Evolutionary conservation across 768 basidiomycete species (phyloP).

Genomic region (Suillus weaverae): DNA sequence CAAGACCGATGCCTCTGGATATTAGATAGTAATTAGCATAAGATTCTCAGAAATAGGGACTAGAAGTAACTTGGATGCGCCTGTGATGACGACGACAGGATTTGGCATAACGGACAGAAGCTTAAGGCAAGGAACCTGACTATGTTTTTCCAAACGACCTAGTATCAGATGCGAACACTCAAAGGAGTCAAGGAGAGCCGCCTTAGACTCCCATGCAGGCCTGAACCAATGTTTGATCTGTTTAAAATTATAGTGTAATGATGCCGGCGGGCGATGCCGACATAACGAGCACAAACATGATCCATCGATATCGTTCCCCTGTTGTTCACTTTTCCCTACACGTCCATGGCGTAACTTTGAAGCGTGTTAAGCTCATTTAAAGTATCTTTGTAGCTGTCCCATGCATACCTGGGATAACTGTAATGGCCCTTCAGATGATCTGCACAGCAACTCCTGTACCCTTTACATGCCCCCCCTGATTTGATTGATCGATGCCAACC

Average conservation of each 20-base stretch:
- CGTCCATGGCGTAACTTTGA: background rate
- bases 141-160: background rate
- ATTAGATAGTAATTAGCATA: conserved; percentile 6
- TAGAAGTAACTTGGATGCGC: conserved; percentile 70
- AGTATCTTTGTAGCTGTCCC: background rate
- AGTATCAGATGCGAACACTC: background rate
- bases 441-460: background rate
- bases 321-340: background rate
- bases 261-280: background rate
- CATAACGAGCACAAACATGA: background rate
- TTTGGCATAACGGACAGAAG: conserved; percentile 28
- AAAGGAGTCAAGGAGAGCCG: background rate
- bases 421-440: background rate
- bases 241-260: background rate
- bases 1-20: conserved; percentile 74
- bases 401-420: background rate
- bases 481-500: background rate
- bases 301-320: background rate
- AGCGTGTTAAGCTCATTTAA: background rate
- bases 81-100: conserved; percentile 77
- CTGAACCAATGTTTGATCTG: background rate
- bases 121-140: background rate
- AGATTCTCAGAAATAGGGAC: conserved; percentile 4
- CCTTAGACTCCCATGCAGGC: background rate
- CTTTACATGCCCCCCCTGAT: background rate